Evolutionary conservation across 495 filamentous ascomycete genomes (phyloP), one percentile per base, ranked within the genome.

Genomic region (Penicillium samsonianum): DNA sequence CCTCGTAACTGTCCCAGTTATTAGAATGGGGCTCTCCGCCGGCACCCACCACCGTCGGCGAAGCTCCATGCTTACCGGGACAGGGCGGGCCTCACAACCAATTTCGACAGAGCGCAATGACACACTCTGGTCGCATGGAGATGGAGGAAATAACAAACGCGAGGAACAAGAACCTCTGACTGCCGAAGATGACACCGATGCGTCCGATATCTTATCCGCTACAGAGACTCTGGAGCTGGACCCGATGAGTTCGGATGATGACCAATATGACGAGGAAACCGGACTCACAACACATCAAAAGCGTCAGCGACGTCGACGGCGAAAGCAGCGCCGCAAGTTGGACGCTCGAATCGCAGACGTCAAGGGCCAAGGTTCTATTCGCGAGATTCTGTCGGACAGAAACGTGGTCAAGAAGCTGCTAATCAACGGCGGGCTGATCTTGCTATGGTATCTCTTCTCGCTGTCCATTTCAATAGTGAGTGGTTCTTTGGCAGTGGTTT

Each of bases 401-500:
- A 88, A 78, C 64, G 82, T 98, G 5, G 37, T 90, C 14, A 87
- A 77, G 73, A 83, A 75, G 57, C 71, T 89, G 52, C 64, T 87
- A 26, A 78, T 90, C 61, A 98, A 98, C 70, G 80, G 73, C 33
- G 63, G 82, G 4, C 73, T 98, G 60, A 96, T 98, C 55, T 82
- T 82, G 26, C 76, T 95, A 60, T 98, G 94, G 94, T 96, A 97
- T 73, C 76, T 90, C 28, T 97, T 98, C 73, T 96, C 92, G 17
- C 82, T 98, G 37, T 89, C 89, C 14, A 96, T 98, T 65, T 98
- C 95, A 28, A 85, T 98, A 53, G 91, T 96, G 82, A 80, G 90
- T 78, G 33, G 19, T 48, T 47, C 26, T 38, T 10, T 9, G n/a
- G 11, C 16, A 12, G 2, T 40, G 4, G 7, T 3, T 43, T 46